Evolutionary conservation across 1,139 yeast genomes (phyloP).

Genomic region (Zygoascus hellenicus): DNA sequence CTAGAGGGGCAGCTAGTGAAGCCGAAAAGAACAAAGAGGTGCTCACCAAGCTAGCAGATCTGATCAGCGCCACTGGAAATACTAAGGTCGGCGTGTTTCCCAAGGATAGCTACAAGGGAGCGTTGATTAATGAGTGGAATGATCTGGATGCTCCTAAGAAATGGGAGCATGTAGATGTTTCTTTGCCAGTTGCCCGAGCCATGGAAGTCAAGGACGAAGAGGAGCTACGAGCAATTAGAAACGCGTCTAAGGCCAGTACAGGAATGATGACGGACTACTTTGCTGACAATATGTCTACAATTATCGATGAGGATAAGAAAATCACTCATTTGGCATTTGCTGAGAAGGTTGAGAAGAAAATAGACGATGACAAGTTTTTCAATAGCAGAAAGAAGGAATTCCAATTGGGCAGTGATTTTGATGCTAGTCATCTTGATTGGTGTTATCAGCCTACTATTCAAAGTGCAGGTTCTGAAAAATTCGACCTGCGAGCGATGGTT

Average conservation of each 20-base stretch:
- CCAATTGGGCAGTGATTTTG: slow-evolving; percentile 62
- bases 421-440: slow-evolving; percentile 81
- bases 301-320: slow-evolving; percentile 80
- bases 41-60: slow-evolving; percentile 54
- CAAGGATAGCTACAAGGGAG: slow-evolving; percentile 76
- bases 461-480: slow-evolving; percentile 63
- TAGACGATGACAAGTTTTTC: slow-evolving; percentile 72
- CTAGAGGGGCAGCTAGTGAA: slow-evolving; percentile 62
- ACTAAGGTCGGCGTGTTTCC: slow-evolving; percentile 55
- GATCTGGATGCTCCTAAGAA: slow-evolving; percentile 33
- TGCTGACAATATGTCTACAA: slow-evolving; percentile 81
- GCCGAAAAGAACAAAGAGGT: slow-evolving; percentile 64
- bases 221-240: slow-evolving; percentile 58
- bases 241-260: slow-evolving; percentile 73
- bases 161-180: slow-evolving; percentile 47
- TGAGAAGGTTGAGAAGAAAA: slow-evolving; percentile 72
- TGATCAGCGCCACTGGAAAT: slow-evolving; percentile 42
- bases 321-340: slow-evolving; percentile 69
- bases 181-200: slow-evolving; percentile 48
- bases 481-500: slow-evolving; percentile 82
- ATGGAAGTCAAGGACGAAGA: slow-evolving; percentile 77
- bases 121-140: slow-evolving; percentile 69
- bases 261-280: slow-evolving; percentile 72
- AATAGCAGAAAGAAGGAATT: slow-evolving; percentile 38
- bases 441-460: slow-evolving; percentile 89